Evolutionary conservation across 2,329 filamentous ascomycete species (phyloP).

Genomic region (Verticillium tricorpus): DNA sequence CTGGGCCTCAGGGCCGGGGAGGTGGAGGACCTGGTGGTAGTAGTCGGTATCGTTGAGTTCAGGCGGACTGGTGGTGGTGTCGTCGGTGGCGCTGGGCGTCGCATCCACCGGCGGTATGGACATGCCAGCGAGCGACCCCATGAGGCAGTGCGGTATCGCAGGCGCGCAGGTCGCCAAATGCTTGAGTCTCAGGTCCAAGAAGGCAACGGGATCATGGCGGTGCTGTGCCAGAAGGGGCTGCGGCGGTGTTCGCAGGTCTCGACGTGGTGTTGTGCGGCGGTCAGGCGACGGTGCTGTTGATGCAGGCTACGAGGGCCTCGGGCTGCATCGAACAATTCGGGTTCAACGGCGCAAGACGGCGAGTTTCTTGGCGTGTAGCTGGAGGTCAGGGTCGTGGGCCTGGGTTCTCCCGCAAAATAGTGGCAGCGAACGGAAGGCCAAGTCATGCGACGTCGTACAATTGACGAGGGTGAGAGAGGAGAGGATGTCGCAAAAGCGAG

Average conservation of each 20-base stretch:
- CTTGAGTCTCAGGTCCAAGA: background rate
- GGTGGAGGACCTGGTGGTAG: constrained; percentile 31
- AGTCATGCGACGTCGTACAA: background rate
- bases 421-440: background rate
- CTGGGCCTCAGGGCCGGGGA: constrained; percentile 29
- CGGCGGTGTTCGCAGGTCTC: background rate
- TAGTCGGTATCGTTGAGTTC: constrained; percentile 36
- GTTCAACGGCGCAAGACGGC: background rate
- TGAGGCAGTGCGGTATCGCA: background rate
- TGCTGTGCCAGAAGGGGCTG: background rate
- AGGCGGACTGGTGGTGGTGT: background rate
- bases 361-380: background rate
- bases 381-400: background rate
- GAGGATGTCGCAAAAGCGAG: background rate
- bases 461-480: background rate
- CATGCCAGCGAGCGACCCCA: constrained; percentile 8
- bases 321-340: background rate
- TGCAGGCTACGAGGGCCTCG: background rate
- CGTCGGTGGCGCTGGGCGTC: background rate
- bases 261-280: background rate
- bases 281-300: background rate
- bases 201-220: background rate
- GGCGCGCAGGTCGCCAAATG: background rate
- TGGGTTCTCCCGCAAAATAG: background rate
- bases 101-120: background rate